Base-by-base conservation (phyloP, 192 early-diverging fungal genomes). In the Neocallimastix lanati region DNA sequence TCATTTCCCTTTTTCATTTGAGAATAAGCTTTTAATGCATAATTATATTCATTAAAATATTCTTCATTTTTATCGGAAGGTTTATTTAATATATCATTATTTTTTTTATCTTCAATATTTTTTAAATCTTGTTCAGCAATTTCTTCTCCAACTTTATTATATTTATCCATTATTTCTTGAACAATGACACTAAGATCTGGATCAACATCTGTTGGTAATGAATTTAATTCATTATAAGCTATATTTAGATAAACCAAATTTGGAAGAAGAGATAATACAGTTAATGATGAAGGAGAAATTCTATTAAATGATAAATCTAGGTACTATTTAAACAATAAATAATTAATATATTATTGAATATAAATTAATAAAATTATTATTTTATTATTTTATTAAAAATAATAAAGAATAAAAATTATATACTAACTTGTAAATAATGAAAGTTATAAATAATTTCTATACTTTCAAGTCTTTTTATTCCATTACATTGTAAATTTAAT, bases 241-340 rank as follows among this genome's bases (percentile, higher is more conserved):
- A 89, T 77, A 67, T 89, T 84, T 2, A 89, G 80, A n/a, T 40
- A 21, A 28, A 82, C 81, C 21, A 89, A 81, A 27, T 78, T 79
- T 27, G 86, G 86, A 5, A 89, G 79, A 9, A 78, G 11, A 5
- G 33, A 85, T 4, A 89, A 81, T 4, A 89, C 86, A 79, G 85
- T 86, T 16, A 87, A 29, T 12, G 83, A 85, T 12, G 88, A 82
- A 3, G 77, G 77, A 25, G 81, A 79, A 9, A 87, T 28, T 16
- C 76, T 30, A 80, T 89, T 89, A 82, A 84, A 89, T 12, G 88
- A 89, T 37, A 89, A 81, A 79, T 89, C 88, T 6, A 89, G 80
- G 28, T 84, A 77, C 84, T 86, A 79, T 27, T 29, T n/a, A n/a
- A n/a, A n/a, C n/a, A n/a, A n/a, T n/a, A n/a, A n/a, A n/a, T n/a